Evolutionary conservation across 495 filamentous ascomycete species (phyloP), one percentile per base, ranked within the genome.

Genomic region (Apodospora peruviana): DNA sequence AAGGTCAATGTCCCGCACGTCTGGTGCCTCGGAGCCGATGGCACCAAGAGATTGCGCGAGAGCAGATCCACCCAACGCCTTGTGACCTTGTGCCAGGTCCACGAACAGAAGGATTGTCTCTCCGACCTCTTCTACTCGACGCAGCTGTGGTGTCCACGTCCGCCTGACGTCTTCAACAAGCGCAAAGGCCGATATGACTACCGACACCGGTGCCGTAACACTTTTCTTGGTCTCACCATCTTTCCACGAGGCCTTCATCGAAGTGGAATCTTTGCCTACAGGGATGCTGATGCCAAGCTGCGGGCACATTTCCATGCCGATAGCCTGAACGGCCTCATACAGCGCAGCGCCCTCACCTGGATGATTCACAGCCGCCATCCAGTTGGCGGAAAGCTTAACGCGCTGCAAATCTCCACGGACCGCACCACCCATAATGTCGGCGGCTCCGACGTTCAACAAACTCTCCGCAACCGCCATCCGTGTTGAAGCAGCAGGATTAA

Each of bases 181-280:
- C 0, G 87, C 84, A 64, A 98, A 96, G 5, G 94, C 87, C 5
- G 94, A 87, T 51, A 96, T 86, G 40, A 96, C 83, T 10, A 95
- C 77, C 0, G 93, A 91, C 50, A 96, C 78, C 1, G 93, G 94
- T 0, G 94, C 86, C 20, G 88, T 96, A 37, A 97, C 91, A 56
- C 90, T 88, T 73, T 86, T 95, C 37, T 82, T 81, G 7, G 76
- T 79, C 42, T 82, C 76, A 34, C 76, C 73, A 46, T 93, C 88
- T 56, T 81, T 86, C 94, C 93, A 98, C 48, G 88, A 86, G 70
- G 93, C 91, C 74, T 96, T 96, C 93, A 98, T 97, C 14, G 89
- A 95, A 69, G 93, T 95, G 4, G 91, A 96, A 64, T 98, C 93
- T 70, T 97, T 96, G 43, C 93, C 93, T 8, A 96, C 93, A 3